Conservation (phyloP, 805 yeast species). For the Candida sakaeoensis region DNA sequence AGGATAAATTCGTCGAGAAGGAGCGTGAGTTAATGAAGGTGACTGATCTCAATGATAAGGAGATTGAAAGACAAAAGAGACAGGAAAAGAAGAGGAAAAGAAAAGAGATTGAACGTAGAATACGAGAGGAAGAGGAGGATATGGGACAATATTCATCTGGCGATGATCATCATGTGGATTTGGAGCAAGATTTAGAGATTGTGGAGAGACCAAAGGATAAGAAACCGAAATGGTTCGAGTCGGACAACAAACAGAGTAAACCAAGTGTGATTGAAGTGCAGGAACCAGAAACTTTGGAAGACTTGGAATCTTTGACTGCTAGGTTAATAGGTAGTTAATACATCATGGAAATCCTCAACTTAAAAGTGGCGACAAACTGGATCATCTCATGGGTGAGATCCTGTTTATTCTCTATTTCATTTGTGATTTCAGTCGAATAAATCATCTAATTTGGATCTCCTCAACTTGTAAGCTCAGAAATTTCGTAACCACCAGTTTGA, state of each 20-base stretch:
- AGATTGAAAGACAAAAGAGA: conserved; percentile 68
- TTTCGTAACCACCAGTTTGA: too few species aligned
- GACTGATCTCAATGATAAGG: conserved; percentile 78
- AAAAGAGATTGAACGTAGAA: conserved; percentile 67
- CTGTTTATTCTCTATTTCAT: conserved; percentile 3
- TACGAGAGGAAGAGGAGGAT: conserved; percentile 37
- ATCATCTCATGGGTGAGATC: conserved; percentile 6
- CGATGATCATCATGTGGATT: conserved; percentile 28
- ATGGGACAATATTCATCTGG: conserved; percentile 36
- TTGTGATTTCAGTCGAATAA: conserved; percentile 7
- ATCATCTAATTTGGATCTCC: neutral
- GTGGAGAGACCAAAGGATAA: conserved; percentile 31
- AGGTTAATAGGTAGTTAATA: conserved; percentile 35
- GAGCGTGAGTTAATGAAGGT: conserved; percentile 68
- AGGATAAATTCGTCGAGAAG: conserved; percentile 57
- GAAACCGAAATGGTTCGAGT: conserved; percentile 52
- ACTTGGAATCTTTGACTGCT: conserved; percentile 82
- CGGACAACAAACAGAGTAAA: conserved; percentile 21
- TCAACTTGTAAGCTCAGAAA: too few species aligned
- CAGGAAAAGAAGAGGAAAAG: conserved; percentile 87
- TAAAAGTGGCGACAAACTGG: too few species aligned
- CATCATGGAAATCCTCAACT: too few species aligned
- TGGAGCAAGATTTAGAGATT: conserved; percentile 45
- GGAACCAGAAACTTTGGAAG: conserved; percentile 88
- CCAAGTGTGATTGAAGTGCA: conserved; percentile 66